Percentiles rank a stretch among this genome's conserved stretches.
Conservation (phyloP, 148 eudicot genomes). For the Amaranthus palmeri region DNA sequence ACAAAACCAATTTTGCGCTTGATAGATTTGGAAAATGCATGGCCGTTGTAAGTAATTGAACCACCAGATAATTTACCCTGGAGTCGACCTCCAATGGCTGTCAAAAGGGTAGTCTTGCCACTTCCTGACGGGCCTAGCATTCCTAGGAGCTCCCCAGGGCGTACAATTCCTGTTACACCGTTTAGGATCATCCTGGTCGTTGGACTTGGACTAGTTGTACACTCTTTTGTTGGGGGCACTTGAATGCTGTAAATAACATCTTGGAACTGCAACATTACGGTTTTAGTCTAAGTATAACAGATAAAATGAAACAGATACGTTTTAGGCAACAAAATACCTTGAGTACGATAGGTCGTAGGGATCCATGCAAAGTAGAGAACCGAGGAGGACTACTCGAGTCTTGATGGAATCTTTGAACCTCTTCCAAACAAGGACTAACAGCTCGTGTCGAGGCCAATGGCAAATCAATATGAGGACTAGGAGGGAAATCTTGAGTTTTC, state of each 20-base stretch:
- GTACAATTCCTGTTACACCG: slow-evolving; percentile 54
- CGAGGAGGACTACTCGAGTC: slow-evolving; percentile 11
- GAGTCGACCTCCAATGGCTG: slow-evolving; percentile 61
- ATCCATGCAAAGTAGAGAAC: slow-evolving; percentile 43
- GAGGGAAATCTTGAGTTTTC: slow-evolving; percentile 21
- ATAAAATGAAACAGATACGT: neutral
- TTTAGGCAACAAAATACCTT: slow-evolving; percentile 32
- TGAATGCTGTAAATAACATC: slow-evolving; percentile 61
- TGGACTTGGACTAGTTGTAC: slow-evolving; percentile 31
- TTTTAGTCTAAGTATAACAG: neutral
- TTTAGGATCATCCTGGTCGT: slow-evolving; percentile 42
- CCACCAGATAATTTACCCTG: slow-evolving; percentile 50
- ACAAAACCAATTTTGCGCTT: slow-evolving; percentile 74
- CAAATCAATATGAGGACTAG: slow-evolving; percentile 22
- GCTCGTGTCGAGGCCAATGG: slow-evolving; percentile 31
- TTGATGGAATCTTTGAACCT: slow-evolving; percentile 15
- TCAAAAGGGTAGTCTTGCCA: slow-evolving; percentile 78
- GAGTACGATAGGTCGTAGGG: slow-evolving; percentile 52
- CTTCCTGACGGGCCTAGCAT: slow-evolving; percentile 94
- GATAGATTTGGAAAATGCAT: slow-evolving; percentile 50
- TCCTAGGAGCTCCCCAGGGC: slow-evolving; percentile 74
- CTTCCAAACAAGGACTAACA: slow-evolving; percentile 39
- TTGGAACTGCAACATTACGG: slow-evolving; percentile 49
- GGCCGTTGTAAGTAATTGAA: slow-evolving; percentile 56
- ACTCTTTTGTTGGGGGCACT: slow-evolving; percentile 17